These are phyloP conservation scores for Rhododendron kiyosumense DNA, from an alignment of 148 eudicot genomes.

Conservation along the genomic window DNA sequence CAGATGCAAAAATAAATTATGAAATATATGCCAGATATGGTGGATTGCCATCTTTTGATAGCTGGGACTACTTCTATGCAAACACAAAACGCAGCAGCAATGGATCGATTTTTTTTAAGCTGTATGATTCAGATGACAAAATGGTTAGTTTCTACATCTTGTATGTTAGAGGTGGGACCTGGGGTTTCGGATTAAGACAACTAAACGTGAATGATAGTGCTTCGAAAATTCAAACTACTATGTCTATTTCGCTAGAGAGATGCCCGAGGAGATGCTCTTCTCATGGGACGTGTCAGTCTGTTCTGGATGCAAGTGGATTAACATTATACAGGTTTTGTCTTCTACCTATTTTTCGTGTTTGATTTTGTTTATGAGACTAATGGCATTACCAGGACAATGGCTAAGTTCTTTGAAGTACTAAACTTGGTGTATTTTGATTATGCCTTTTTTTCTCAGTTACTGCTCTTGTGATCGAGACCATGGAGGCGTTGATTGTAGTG, in stretches of 20 bases:
- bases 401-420: not conserved
- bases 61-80: conserved; percentile 71
- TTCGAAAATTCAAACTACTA: conserved; percentile 27
- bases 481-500: conserved; percentile 91
- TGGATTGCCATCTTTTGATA: conserved; percentile 62
- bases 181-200: conserved; percentile 67
- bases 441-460: conserved; percentile 42
- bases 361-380: not conserved
- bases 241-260: conserved; percentile 78
- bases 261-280: conserved; percentile 77
- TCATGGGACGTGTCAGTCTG: conserved; percentile 64
- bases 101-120: conserved; percentile 61
- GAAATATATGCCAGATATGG: conserved; percentile 74
- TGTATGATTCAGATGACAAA: conserved; percentile 61
- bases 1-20: conserved; percentile 38
- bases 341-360: not conserved
- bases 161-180: conserved; percentile 73
- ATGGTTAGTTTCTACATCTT: conserved; percentile 63
- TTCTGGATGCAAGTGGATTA: conserved; percentile 73
- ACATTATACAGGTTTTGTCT: conserved; percentile 59
- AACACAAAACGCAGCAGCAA: conserved; percentile 63
- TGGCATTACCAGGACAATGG: not conserved
- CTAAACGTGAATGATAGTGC: conserved; percentile 18
- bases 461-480: conserved; percentile 80
- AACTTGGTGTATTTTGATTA: not conserved